These are phyloP conservation scores for Oryza australiensis DNA, from an alignment of 176 grass and related monocot genomes.

Conservation along the genomic window DNA sequence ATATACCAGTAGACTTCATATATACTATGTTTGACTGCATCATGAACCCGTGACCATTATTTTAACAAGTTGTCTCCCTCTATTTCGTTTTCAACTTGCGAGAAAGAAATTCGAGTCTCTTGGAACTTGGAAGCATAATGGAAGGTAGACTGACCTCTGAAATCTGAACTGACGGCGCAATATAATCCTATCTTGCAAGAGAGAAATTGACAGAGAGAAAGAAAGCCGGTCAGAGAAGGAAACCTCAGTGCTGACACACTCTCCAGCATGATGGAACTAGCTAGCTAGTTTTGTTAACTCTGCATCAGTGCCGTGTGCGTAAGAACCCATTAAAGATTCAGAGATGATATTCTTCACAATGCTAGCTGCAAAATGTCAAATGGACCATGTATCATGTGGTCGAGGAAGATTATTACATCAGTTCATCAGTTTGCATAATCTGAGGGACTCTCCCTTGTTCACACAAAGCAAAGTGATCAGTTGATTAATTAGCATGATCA, in stretches of 20 bases:
- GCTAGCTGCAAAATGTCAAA: neutral
- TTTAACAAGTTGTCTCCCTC: neutral
- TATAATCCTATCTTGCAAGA: neutral
- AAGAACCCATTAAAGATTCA: slow-evolving; percentile 32
- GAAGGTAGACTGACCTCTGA: neutral
- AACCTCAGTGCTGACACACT: slow-evolving; percentile 12
- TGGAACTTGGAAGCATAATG: slow-evolving; percentile 15
- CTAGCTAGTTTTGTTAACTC: neutral
- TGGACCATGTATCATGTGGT: neutral
- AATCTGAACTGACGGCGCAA: neutral
- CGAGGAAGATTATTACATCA: neutral
- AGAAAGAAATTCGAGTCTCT: neutral
- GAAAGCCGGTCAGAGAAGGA: neutral
- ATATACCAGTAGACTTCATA: neutral
- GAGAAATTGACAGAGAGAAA: neutral
- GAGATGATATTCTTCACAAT: neutral
- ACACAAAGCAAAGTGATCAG: neutral
- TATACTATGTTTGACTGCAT: neutral
- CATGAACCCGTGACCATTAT: neutral
- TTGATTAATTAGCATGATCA: neutral
- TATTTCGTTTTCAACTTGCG: neutral
- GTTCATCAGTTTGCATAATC: neutral
- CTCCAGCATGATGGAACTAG: slow-evolving; percentile 7
- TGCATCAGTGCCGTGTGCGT: slow-evolving; percentile 29
- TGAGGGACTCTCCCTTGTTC: neutral